A percentile compares a stretch with the other conserved stretches of the same genome.
Conservation (phyloP, 345 rosid genomes). For the Rhodomyrtus tomentosa region DNA sequence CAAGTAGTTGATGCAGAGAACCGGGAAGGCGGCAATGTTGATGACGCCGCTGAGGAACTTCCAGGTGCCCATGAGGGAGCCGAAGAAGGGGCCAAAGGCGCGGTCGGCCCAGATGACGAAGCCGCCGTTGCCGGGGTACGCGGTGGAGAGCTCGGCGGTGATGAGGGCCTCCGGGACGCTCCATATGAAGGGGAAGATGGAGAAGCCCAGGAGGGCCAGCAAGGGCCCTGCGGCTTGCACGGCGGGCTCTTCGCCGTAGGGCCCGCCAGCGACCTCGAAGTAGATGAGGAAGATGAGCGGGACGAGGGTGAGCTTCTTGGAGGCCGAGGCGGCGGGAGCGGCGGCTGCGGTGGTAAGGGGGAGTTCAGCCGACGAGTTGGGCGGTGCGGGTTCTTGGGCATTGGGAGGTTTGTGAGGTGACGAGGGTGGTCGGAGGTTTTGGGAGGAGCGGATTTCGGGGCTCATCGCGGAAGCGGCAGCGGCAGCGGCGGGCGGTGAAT, state of each 20-base stretch:
- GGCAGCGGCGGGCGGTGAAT: background rate
- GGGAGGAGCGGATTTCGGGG: background rate
- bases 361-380: background rate
- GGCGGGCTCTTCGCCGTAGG: constrained; percentile 51
- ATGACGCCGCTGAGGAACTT: constrained; percentile 52
- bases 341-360: background rate
- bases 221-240: constrained; percentile 52
- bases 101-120: constrained; percentile 50
- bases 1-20: constrained; percentile 36
- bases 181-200: constrained; percentile 60
- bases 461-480: background rate
- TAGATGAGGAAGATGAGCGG: constrained; percentile 58
- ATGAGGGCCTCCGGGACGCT: constrained; percentile 63
- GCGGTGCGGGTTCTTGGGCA: background rate
- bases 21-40: constrained; percentile 40
- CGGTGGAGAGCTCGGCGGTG: constrained; percentile 66
- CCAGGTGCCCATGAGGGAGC: constrained; percentile 52
- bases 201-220: constrained; percentile 44
- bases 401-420: background rate
- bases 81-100: constrained; percentile 50
- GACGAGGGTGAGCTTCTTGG: constrained; percentile 38
- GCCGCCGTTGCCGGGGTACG: constrained; percentile 62
- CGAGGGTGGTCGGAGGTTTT: background rate
- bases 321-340: background rate
- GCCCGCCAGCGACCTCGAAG: constrained; percentile 63